Base-by-base conservation (phyloP, 805 yeast genomes). In the Schwanniomyces pseudopolymorphus region DNA sequence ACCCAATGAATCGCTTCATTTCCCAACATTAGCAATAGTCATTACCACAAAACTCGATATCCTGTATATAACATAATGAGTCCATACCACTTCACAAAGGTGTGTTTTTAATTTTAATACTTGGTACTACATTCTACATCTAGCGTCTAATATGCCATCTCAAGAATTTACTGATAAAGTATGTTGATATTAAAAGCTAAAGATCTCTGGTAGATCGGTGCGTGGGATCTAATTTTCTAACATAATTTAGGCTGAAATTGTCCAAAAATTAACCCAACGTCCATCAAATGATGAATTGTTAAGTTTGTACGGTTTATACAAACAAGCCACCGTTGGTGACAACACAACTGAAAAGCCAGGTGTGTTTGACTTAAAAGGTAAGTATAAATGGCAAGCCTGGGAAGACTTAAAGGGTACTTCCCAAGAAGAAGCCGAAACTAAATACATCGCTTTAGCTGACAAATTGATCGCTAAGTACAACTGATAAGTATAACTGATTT, bases 361-460 rank as follows among this genome's bases (percentile, higher is more conserved):
- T 53, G 72, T 87, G 49, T 89, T 94, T 68, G 96, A 90, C 73
- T 79, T 94, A 74, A 89, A 87, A 75, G 97, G 92, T 57, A 90
- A 95, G 73, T 87, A 88, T 81, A 94, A 94, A 79, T 94, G 98
- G 98, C 92, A 91, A 65, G 80, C 98, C 7, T 94, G 98, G 98
- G 85, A 85, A 60, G 84, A 83, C 59, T 74, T 85, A 62, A 86
- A 87, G 75, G 99, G 99, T 48, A 80, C 80, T 50, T 70, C 89
- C 35, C 87, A 87, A 70, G 96, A 82, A 57, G 97, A 89, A 28
- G 99, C 99, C 50, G 98, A 92, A 77, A 53, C 78, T 58, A 78
- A 89, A 60, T 82, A 87, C 74, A 87, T 87, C 61, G 84, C 66
- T 8, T 71, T 86, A 38, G 92, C 82, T 44, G 82, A 81, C 56